Percentiles rank a stretch among this genome's conserved stretches.
Evolutionary conservation across 495 filamentous ascomycete species (phyloP).

Genomic region (Podospora comata): DNA sequence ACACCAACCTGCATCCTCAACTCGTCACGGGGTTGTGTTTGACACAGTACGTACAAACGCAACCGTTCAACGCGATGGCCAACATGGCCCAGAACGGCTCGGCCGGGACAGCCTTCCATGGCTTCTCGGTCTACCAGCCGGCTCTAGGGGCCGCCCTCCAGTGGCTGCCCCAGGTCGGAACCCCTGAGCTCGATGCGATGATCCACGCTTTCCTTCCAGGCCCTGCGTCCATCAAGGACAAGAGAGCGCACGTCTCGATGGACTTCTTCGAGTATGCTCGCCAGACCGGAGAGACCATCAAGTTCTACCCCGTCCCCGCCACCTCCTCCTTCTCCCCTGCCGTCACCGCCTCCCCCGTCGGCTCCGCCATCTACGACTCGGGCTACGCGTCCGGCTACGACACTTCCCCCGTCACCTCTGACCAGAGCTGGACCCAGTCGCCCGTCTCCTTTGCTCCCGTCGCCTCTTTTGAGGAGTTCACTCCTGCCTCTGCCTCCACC

Average conservation of each 20-base stretch:
- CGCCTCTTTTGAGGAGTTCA: slow-evolving; percentile 20
- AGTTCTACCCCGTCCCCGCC: slow-evolving; percentile 49
- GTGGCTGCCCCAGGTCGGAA: slow-evolving; percentile 53
- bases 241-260: slow-evolving; percentile 51
- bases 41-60: slow-evolving; percentile 1
- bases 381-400: slow-evolving; percentile 45
- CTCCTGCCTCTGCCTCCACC: slow-evolving; percentile 15
- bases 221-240: slow-evolving; percentile 47
- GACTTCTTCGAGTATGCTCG: slow-evolving; percentile 51
- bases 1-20: neutral
- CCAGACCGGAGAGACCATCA: slow-evolving; percentile 46
- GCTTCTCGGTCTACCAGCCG: slow-evolving; percentile 50
- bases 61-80: slow-evolving; percentile 27
- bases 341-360: slow-evolving; percentile 37
- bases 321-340: slow-evolving; percentile 34
- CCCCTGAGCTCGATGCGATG: slow-evolving; percentile 51
- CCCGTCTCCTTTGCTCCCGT: slow-evolving; percentile 26
- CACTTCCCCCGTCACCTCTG: slow-evolving; percentile 42
- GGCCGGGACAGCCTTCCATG: slow-evolving; percentile 37
- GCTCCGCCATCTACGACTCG: slow-evolving; percentile 40
- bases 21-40: slow-evolving; percentile 12
- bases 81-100: slow-evolving; percentile 40
- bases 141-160: slow-evolving; percentile 49
- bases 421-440: slow-evolving; percentile 39
- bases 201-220: slow-evolving; percentile 51